Percentiles rank a stretch among this genome's conserved stretches.
These are phyloP conservation scores for Termitomyces titanicus DNA, from an alignment of 768 basidiomycete species.

Conservation along the genomic window DNA sequence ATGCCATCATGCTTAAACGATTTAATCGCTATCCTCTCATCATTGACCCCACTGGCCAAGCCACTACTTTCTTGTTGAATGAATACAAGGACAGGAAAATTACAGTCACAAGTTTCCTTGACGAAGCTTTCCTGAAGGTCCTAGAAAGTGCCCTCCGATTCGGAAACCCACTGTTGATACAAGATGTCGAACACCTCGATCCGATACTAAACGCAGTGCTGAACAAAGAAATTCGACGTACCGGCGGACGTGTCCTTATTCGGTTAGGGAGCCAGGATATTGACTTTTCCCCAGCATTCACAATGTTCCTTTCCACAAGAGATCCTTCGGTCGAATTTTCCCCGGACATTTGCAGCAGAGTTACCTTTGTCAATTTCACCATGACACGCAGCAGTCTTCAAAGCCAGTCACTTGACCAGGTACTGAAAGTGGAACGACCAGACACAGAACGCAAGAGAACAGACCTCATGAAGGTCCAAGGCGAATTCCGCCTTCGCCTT, in stretches of 20 bases:
- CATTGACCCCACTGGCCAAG: constrained; percentile 97
- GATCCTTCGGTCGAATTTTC: constrained; percentile 98
- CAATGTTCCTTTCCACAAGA: constrained; percentile 97
- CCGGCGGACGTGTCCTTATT: constrained; percentile 96
- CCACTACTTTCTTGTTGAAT: constrained; percentile 89
- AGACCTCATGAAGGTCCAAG: constrained; percentile 97
- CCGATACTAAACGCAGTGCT: constrained; percentile 96
- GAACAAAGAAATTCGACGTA: constrained; percentile 93
- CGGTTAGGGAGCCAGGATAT: constrained; percentile 97
- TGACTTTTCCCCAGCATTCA: constrained; percentile 99
- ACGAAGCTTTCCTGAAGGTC: constrained; percentile 98
- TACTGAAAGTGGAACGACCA: constrained; percentile 94
- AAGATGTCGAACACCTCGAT: constrained; percentile 97
- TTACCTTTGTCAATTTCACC: constrained; percentile 94
- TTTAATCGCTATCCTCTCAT: constrained; percentile 98
- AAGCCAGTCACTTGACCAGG: constrained; percentile 96
- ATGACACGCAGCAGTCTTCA: constrained; percentile 99
- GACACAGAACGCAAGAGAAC: constrained; percentile 95
- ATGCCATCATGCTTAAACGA: constrained; percentile 99
- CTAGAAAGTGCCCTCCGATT: constrained; percentile 98
- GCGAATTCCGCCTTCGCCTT: constrained; percentile 92
- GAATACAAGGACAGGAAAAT: constrained; percentile 97
- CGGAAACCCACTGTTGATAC: constrained; percentile 94
- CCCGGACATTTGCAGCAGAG: constrained; percentile 97
- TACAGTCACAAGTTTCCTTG: constrained; percentile 96